Evolutionary conservation across 2,329 filamentous ascomycete species (phyloP), one percentile per base, ranked within the genome.

Genomic region (Ustulina deusta): DNA sequence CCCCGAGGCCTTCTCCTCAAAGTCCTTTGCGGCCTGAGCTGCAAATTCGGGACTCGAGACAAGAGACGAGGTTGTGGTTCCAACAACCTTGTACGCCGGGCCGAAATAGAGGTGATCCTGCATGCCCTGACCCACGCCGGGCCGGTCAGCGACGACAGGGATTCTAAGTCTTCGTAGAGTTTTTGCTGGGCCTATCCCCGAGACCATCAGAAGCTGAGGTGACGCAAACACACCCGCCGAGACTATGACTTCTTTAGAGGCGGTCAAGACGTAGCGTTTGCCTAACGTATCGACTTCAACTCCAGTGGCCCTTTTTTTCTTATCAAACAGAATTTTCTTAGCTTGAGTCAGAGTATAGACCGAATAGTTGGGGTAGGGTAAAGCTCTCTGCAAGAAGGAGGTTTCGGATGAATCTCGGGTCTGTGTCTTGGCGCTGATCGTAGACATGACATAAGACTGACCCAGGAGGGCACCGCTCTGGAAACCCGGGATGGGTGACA

Each of bases 261-360:
- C 79, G 11, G 65, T 63, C 17, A 77, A 59, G 2, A 66, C 73
- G 55, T 73, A 77, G 11, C 62, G 61, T 22, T 74, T 3, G 36
- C 73, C 73, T 1, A 52, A 22, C 0, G 71, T 73, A 34, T 63
- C 62, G 13, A 78, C 73, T 3, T 63, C 38, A 1, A 78, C 76
- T 0, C 75, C 76, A 0, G 70, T 76, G 0, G 78, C 77, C 54
- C 75, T 81, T n/a, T 79, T 81, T 0, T 78, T 69, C 0, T 44
- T 44, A 57, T 83, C 72, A 52, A 86, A 87, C 0, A 85, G 27
- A 0, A 88, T 79, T 48, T 78, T 80, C 69, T 82, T 20, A 3
- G 17, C 49, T 3, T 3, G 17, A 13, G 29, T 84, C 3, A 42
- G 48, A n/a, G 32, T 20, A 49, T 69, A 72, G 34, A 73, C 65